phyloP scores from a whole-genome alignment of 139 green algal species.

The Chlamydomonas schloesseri region DNA sequence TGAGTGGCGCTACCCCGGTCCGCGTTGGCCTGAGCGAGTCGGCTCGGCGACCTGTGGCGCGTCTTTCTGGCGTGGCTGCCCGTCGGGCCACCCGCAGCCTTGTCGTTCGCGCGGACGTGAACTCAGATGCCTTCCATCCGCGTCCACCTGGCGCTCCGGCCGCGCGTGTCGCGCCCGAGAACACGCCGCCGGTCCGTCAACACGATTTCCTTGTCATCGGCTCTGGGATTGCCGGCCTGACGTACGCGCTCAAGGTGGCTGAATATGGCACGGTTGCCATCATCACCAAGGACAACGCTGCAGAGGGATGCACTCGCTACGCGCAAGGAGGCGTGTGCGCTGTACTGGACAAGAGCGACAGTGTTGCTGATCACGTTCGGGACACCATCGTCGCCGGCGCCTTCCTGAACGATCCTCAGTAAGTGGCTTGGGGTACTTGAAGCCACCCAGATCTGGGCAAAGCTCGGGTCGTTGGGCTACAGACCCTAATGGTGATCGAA shows the following conservation, averaged over 20 bases:
- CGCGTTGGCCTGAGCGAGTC: no score
- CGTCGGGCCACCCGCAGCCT: background rate
- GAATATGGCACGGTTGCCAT: constrained; percentile 92
- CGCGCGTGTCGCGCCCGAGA: background rate
- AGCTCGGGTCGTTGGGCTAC: no score
- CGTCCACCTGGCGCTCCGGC: background rate
- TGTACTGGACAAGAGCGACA: constrained; percentile 92
- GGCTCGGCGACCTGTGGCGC: background rate
- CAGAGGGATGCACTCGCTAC: constrained; percentile 90
- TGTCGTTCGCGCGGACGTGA: constrained; percentile 52
- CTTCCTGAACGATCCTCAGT: constrained; percentile 85
- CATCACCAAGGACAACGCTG: constrained; percentile 90
- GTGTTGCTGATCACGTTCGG: constrained; percentile 86
- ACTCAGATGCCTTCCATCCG: constrained; percentile 59
- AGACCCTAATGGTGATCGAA: background rate
- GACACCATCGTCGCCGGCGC: constrained; percentile 94
- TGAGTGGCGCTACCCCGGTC: no score
- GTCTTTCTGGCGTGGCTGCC: background rate
- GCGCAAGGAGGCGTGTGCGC: constrained; percentile 95
- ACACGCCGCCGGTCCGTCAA: constrained; percentile 51
- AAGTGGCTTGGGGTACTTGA: constrained; percentile 39
- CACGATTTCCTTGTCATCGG: constrained; percentile 96
- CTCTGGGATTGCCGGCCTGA: constrained; percentile 94
- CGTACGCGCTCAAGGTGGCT: constrained; percentile 95
- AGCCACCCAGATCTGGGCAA: background rate